These are phyloP conservation scores for Talaromyces amestolkiae DNA, from an alignment of 2,329 filamentous ascomycete genomes.

Conservation along the genomic window DNA sequence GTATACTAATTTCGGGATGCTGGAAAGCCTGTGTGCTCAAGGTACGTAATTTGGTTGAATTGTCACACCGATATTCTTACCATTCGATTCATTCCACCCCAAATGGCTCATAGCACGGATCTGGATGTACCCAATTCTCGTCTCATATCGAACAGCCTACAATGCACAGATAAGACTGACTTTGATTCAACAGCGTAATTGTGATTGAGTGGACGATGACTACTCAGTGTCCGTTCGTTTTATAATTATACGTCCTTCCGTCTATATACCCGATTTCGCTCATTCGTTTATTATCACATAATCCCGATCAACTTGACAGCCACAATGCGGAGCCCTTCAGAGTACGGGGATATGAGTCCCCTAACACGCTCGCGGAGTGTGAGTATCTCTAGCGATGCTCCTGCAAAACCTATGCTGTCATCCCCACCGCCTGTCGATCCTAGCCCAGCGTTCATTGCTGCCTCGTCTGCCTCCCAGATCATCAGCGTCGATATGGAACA, in stretches of 20 bases:
- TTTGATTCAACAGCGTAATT: conserved; percentile 3
- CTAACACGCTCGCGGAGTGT: conserved; percentile 39
- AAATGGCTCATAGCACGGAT: not conserved
- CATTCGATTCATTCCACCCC: not conserved
- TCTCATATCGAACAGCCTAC: not conserved
- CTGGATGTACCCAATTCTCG: not conserved
- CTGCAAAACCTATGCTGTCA: conserved; percentile 46
- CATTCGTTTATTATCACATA: not conserved
- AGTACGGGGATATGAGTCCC: conserved; percentile 22
- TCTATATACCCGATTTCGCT: conserved; percentile 5
- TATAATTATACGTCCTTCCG: not conserved
- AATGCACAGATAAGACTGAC: not conserved
- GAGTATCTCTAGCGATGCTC: conserved; percentile 40
- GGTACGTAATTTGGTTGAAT: not conserved
- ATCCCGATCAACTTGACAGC: not conserved
- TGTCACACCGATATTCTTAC: not conserved
- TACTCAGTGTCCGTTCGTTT: conserved; percentile 1
- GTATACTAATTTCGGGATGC: conserved; percentile 5
- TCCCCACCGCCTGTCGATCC: conserved; percentile 70
- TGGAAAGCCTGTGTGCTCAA: not conserved
- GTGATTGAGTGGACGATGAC: conserved; percentile 5
- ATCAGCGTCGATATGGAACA: conserved; percentile 84
- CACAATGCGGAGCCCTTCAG: conserved; percentile 11
- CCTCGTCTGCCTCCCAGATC: conserved; percentile 84
- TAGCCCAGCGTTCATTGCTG: conserved; percentile 80